Evolutionary conservation across 164 flowering plant genomes (phyloP).

Genomic region (Vitis riparia): DNA sequence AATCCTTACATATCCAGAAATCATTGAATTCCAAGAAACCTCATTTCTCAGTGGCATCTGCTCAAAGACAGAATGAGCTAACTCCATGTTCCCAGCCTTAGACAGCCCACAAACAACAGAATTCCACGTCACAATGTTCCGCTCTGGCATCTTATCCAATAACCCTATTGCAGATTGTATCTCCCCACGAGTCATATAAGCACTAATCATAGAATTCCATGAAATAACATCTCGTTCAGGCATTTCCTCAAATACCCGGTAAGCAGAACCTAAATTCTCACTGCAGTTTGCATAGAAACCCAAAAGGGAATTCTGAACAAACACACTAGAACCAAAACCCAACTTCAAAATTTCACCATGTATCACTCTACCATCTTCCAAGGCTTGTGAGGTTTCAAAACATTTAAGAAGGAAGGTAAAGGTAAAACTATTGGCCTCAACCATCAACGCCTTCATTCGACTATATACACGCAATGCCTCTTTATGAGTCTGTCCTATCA

Average conservation of each 20-base stretch:
- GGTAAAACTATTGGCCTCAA: constrained; percentile 38
- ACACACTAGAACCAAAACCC: constrained; percentile 36
- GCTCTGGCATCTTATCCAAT: constrained; percentile 42
- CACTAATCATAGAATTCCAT: constrained; percentile 47
- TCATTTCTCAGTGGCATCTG: constrained; percentile 36
- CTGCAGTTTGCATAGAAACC: constrained; percentile 41
- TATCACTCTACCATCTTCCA: constrained; percentile 29
- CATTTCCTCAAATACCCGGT: constrained; percentile 42
- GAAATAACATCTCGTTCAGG: constrained; percentile 35
- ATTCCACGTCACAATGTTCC: constrained; percentile 42
- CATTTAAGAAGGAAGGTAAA: constrained; percentile 44
- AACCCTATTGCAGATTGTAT: constrained; percentile 23
- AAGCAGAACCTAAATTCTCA: constrained; percentile 17
- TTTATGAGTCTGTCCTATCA: constrained; percentile 17
- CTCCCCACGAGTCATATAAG: constrained; percentile 34
- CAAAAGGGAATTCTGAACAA: constrained; percentile 46
- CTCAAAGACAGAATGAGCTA: constrained; percentile 35
- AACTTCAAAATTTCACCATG: constrained; percentile 41
- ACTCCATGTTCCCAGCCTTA: constrained; percentile 37
- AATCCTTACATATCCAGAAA: constrained; percentile 36
- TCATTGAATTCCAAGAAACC: constrained; percentile 45
- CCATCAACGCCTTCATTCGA: constrained; percentile 25
- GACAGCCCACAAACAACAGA: constrained; percentile 32
- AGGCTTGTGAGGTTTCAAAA: constrained; percentile 18
- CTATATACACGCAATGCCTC: constrained; percentile 30